A percentile compares a stretch with the other conserved stretches of the same genome.
Conservation (phyloP, 1,284 basidiomycete genomes). For the Pseudozyma sp. region DNA sequence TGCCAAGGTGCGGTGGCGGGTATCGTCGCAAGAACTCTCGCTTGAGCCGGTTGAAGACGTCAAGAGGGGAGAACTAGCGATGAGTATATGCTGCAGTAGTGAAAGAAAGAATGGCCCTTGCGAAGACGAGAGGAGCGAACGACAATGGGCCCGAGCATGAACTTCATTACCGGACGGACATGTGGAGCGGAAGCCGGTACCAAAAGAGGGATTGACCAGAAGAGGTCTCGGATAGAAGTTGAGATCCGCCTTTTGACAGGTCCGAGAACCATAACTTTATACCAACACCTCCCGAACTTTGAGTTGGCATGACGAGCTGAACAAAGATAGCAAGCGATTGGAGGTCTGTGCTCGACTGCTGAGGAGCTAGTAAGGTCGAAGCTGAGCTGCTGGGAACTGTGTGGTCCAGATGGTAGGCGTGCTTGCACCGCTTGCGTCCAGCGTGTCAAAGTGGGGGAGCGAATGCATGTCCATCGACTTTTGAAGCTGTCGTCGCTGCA, state of each 20-base stretch:
- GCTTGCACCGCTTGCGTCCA: conserved; percentile 25
- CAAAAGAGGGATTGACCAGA: neutral
- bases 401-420: conserved; percentile 42
- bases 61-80: conserved; percentile 4
- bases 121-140: neutral
- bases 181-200: neutral
- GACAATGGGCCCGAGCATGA: conserved; percentile 3
- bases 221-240: conserved; percentile 5
- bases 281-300: neutral
- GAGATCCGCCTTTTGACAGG: neutral
- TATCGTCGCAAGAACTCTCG: conserved; percentile 19
- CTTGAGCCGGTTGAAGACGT: neutral
- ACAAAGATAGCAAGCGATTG: neutral
- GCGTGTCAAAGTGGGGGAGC: conserved; percentile 23
- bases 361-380: conserved; percentile 35
- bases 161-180: conserved; percentile 2
- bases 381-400: conserved; percentile 48
- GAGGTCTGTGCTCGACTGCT: neutral
- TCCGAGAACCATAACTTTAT: conserved; percentile 3
- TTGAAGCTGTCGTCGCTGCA: conserved; percentile 25
- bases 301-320: neutral
- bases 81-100: conserved; percentile 33
- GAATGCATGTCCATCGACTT: conserved; percentile 22
- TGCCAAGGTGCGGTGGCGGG: conserved; percentile 10
- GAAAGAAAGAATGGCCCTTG: neutral